These are phyloP conservation scores for Punica granatum DNA, from an alignment of 345 rosid species.

Conservation along the genomic window DNA sequence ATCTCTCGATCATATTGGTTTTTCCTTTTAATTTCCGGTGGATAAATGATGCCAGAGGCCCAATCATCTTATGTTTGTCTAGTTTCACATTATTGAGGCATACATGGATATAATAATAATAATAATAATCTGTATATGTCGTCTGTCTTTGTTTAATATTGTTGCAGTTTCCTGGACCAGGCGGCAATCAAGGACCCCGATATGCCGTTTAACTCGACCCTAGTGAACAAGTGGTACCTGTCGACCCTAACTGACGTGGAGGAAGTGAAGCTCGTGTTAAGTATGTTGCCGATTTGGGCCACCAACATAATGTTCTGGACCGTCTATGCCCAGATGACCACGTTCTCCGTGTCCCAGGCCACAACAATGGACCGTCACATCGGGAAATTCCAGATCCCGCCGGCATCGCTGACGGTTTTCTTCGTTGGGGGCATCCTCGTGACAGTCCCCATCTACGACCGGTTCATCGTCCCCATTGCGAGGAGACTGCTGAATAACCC, in stretches of 20 bases:
- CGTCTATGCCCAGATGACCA: slow-evolving; percentile 84
- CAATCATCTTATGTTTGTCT: background rate
- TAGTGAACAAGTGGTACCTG: slow-evolving; percentile 60
- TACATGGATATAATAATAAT: too few species aligned
- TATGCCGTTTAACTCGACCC: slow-evolving; percentile 2
- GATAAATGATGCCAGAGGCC: background rate
- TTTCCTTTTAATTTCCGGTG: too few species aligned
- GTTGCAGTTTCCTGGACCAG: slow-evolving; percentile 69
- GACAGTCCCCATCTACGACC: slow-evolving; percentile 79
- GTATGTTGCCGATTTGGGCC: slow-evolving; percentile 95
- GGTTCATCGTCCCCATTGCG: slow-evolving; percentile 44
- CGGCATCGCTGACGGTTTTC: slow-evolving; percentile 71
- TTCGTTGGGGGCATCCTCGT: slow-evolving; percentile 80
- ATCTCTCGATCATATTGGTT: too few species aligned
- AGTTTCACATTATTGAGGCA: background rate
- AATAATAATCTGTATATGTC: background rate
- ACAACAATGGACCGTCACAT: slow-evolving; percentile 84
- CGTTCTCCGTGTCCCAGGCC: slow-evolving; percentile 87
- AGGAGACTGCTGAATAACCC: slow-evolving; percentile 50
- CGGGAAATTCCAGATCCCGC: slow-evolving; percentile 68
- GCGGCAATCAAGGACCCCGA: slow-evolving; percentile 64
- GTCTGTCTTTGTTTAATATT: background rate
- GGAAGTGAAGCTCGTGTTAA: slow-evolving; percentile 76
- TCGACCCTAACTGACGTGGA: slow-evolving; percentile 87
- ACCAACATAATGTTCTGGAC: slow-evolving; percentile 93